These are phyloP conservation scores for Claviceps pazoutovae DNA, from an alignment of 2,329 filamentous ascomycete genomes.

Conservation along the genomic window DNA sequence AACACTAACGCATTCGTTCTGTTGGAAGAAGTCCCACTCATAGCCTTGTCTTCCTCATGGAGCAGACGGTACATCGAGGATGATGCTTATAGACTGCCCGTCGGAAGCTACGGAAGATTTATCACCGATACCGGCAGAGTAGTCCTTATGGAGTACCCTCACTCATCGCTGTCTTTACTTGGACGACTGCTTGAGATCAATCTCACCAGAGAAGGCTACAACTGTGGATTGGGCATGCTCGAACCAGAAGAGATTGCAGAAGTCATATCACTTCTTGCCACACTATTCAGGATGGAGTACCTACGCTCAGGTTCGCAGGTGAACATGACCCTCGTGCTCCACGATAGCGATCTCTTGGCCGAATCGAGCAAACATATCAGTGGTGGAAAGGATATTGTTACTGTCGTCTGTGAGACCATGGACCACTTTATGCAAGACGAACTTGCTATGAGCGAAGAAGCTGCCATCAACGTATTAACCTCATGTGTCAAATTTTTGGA, in stretches of 20 bases:
- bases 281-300: constrained; percentile 44
- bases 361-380: constrained; percentile 40
- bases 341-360: constrained; percentile 34
- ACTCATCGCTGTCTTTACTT: constrained; percentile 68
- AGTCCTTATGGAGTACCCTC: constrained; percentile 62
- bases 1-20: constrained; percentile 69
- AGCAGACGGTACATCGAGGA: constrained; percentile 29
- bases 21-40: constrained; percentile 47
- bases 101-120: constrained; percentile 55
- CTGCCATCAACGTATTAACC: constrained; percentile 50
- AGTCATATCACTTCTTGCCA: constrained; percentile 59
- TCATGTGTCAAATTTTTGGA: constrained; percentile 72
- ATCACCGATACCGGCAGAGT: constrained; percentile 65
- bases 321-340: constrained; percentile 18
- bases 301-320: constrained; percentile 20
- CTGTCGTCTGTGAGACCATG: constrained; percentile 71
- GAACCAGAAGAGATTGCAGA: constrained; percentile 53
- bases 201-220: constrained; percentile 40
- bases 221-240: constrained; percentile 37
- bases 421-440: constrained; percentile 54
- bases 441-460: constrained; percentile 40
- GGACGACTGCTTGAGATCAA: constrained; percentile 62
- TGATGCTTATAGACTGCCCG: constrained; percentile 47
- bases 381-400: constrained; percentile 60
- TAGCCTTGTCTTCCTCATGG: constrained; percentile 34